Evolutionary conservation across 495 filamentous ascomycete genomes (phyloP).

Genomic region (Xylaria curta): DNA sequence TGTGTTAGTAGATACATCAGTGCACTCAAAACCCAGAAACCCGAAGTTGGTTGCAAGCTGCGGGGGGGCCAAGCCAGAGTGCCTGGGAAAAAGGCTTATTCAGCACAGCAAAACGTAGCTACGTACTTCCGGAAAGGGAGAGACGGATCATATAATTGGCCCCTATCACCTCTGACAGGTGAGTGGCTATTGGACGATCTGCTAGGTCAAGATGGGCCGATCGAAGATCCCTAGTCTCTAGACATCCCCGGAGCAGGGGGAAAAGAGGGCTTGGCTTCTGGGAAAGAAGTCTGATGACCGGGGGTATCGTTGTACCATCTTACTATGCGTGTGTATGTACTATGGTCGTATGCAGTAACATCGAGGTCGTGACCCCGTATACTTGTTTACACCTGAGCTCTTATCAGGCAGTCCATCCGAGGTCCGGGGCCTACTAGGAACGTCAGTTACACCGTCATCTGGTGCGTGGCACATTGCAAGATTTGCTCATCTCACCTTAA

Average conservation of each 20-base stretch:
- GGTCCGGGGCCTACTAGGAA: conserved; percentile 18
- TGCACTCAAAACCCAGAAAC: neutral
- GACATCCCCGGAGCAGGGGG: conserved; percentile 10
- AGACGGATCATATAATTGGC: conserved; percentile 36
- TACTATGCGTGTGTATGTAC: conserved; percentile 11
- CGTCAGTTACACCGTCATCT: conserved; percentile 30
- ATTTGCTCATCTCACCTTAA: conserved; percentile 39
- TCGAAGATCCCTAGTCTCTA: conserved; percentile 22
- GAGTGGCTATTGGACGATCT: conserved; percentile 41
- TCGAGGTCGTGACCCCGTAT: neutral
- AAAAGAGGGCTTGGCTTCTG: conserved; percentile 9
- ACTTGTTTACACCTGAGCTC: conserved; percentile 11
- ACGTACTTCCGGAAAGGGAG: conserved; percentile 37
- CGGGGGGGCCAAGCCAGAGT: neutral
- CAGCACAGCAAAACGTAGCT: conserved; percentile 1
- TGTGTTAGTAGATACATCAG: conserved; percentile 15
- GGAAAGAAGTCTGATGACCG: neutral
- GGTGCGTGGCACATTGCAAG: conserved; percentile 37
- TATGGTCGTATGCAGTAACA: conserved; percentile 15
- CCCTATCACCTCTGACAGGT: conserved; percentile 27
- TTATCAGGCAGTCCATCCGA: conserved; percentile 10
- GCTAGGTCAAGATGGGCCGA: conserved; percentile 18
- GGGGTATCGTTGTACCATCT: conserved; percentile 13
- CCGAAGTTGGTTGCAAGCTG: conserved; percentile 13
- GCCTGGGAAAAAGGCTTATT: conserved; percentile 21